Evolutionary conservation across 331 rosid species (phyloP), one percentile per base, ranked within the genome.

Genomic region (Malus hybrid): DNA sequence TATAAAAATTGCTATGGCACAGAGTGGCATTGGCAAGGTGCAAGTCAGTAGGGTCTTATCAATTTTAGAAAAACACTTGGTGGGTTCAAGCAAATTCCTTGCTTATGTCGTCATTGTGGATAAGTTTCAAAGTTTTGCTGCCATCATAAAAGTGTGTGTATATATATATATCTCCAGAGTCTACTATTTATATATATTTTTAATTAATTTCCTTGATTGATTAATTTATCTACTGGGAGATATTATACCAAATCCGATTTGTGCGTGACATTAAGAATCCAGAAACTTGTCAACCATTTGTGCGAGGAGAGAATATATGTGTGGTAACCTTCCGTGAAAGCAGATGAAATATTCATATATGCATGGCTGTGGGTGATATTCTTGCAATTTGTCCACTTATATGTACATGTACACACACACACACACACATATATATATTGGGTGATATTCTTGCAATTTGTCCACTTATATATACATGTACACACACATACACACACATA

Each of bases 401-500:
- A 39, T 39, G 2, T 39, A 39, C 46, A 39, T 39, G 0, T 3
- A 39, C 0, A 36, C 7, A 36, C 0, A 34, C 2, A 2, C 2
- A 7, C 7, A 34, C 2, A 7, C 2, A 34, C 10, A 33, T 6
- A 33, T 0, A 6, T 10, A 36, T 36, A 3, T 36, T 7, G 36
- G 76, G 63, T 24, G 44, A 68, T 69, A 44, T 60, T 71, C 66
- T 71, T 32, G 70, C 78, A 79, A 73, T 27, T 79, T 73, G 70
- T 39, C 46, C 46, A 39, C 46, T 1, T 39, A 39, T 9, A 39
- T 39, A 9, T 39, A 39, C 46, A 39, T 39, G 0, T 3, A 39
- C 0, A 36, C 7, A 36, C 0, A 34, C 2, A 2, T 7, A 6
- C 7, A 34, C 2, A 7, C 2, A 34, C 10, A 33, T 6, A 33